Conservation (phyloP, 768 basidiomycete species). For the Hypsizygus marmoreus region DNA sequence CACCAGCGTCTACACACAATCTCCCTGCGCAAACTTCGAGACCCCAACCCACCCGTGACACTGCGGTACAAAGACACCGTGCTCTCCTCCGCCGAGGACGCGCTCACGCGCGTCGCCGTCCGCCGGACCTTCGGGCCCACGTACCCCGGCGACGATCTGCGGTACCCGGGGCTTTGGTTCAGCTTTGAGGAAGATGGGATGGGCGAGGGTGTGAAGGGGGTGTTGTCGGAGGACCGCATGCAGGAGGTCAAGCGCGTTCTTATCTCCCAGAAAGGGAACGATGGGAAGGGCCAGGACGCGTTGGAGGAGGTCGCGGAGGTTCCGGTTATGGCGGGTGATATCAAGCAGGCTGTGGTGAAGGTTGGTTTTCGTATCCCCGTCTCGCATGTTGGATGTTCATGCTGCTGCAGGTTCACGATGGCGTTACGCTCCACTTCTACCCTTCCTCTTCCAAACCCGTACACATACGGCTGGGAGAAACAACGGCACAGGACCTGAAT, state of each 20-base stretch:
- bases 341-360: conserved; percentile 68
- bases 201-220: conserved; percentile 54
- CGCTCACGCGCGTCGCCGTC: conserved; percentile 64
- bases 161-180: conserved; percentile 84
- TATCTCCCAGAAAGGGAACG: conserved; percentile 66
- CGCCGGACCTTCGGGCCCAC: conserved; percentile 81
- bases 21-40: conserved; percentile 65
- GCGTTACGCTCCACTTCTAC: conserved; percentile 70
- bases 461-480: conserved; percentile 67
- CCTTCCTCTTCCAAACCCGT: conserved; percentile 53
- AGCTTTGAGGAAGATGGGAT: conserved; percentile 77
- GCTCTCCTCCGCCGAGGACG: conserved; percentile 62
- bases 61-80: conserved; percentile 67
- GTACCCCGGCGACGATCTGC: conserved; percentile 73
- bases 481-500: conserved; percentile 80
- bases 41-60: conserved; percentile 65
- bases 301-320: conserved; percentile 72
- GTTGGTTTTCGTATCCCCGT: conserved; percentile 34
- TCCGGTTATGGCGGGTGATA: conserved; percentile 69
- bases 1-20: conserved; percentile 82
- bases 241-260: conserved; percentile 80
- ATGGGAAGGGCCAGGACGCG: conserved; percentile 60
- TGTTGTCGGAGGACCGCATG: conserved; percentile 58
- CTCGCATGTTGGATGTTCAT: not conserved
- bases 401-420: conserved; percentile 62